phyloP scores from a whole-genome alignment of 441 rosid species.

The Corymbia calophylla region DNA sequence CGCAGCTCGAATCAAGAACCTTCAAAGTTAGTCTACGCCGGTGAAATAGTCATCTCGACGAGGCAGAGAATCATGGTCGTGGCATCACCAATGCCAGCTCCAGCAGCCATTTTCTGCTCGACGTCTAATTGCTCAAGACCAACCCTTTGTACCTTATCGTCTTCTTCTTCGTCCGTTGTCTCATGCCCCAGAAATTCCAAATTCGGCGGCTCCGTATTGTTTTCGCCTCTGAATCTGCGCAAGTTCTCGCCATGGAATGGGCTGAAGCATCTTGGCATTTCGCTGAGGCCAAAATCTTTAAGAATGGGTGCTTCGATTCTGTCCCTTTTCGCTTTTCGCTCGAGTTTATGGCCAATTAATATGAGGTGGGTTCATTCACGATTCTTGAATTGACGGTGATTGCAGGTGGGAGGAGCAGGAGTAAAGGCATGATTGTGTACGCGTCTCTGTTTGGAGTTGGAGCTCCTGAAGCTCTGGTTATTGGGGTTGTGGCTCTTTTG shows the following conservation, averaged over 20 bases:
- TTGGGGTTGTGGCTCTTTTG: slow-evolving; percentile 94
- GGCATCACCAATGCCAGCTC: slow-evolving; percentile 1
- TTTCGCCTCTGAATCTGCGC: not conserved
- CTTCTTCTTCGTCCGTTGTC: not conserved
- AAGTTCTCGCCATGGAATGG: slow-evolving; percentile 9
- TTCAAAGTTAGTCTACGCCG: not conserved
- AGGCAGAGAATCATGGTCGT: not conserved
- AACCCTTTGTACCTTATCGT: not conserved
- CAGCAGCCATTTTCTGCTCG: not conserved
- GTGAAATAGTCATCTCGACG: not conserved
- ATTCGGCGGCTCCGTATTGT: not conserved
- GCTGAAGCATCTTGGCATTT: not conserved
- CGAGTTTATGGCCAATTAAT: not conserved
- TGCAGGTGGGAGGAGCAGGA: slow-evolving; percentile 41
- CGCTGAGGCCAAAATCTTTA: not conserved
- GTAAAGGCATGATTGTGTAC: slow-evolving; percentile 32
- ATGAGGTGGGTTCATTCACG: not conserved
- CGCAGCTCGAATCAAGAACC: not conserved
- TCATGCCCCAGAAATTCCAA: not conserved
- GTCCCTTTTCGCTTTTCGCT: not conserved
- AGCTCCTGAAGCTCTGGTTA: slow-evolving; percentile 96
- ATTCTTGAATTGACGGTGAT: not conserved
- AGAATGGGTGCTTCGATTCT: not conserved
- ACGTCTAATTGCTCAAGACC: not conserved
- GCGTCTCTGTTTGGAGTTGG: slow-evolving; percentile 97